Base-by-base conservation (phyloP, 768 basidiomycete genomes). In the Pleurotus eryngii region DNA sequence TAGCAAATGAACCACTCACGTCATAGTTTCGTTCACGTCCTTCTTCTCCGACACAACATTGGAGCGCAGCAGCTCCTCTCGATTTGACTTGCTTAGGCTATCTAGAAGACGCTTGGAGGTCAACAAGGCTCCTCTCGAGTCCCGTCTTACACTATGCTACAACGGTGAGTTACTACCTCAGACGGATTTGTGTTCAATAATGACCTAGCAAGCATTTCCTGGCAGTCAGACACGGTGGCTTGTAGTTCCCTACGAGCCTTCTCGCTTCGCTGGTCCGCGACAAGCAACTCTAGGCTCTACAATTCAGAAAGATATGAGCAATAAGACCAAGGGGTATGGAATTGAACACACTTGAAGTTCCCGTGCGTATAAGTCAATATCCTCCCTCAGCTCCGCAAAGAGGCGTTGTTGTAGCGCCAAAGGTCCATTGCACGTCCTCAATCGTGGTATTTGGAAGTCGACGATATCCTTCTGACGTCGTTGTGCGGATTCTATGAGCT, bases 71-170 rank as follows among this genome's bases (percentile, higher is more conserved):
- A 94, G 79, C 63, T 93, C 90, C 39, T 91, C 86, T 47, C 86
- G 77, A 57, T 79, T 81, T 0, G 85, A 87, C 56, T 71, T 70
- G 46, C 72, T 76, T 47, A 78, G 80, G 0, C 82, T 73, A 63
- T 92, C 87, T 53, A 95, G 88, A 4, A 78, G 75, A 42, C 81
- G 78, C 67, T 93, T 96, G 4, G 92, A 95, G 5, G 77, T 65
- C 0, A 95, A 77, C 3, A 90, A 66, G 2, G 92, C 92, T 18
- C 78, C 75, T 43, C 92, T 82, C 15, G 81, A 79, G 42, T 89
- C 86, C 59, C 76, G 79, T 83, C 79, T 56, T 89, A 56, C 40
- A 89, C 91, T 56, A 26, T 57, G 38, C 37, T 11, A 61, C 24
- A 45, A 17, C 35, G 40, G 57, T 39, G 24, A 51, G n/a, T 15